Evolutionary conservation across 192 early-diverging fungal genomes (phyloP).

Genomic region (Backusella psychrophila): DNA sequence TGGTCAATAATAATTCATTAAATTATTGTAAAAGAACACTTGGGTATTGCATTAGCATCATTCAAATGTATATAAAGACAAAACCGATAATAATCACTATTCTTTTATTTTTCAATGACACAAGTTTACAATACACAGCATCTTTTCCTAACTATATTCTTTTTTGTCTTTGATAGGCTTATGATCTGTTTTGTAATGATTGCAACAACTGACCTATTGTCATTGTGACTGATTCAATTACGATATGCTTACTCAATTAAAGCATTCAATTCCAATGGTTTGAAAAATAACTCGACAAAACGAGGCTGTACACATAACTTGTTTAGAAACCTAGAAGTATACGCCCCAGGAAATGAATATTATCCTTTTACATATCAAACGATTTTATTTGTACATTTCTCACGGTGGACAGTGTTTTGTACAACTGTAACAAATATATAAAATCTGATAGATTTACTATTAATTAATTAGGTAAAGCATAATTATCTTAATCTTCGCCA

Average conservation of each 20-base stretch:
- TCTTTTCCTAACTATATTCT: background rate
- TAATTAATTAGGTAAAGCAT: background rate
- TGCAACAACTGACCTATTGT: background rate
- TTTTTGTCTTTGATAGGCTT: background rate
- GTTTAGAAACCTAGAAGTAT: background rate
- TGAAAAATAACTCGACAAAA: background rate
- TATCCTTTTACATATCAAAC: background rate
- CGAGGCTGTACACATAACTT: background rate
- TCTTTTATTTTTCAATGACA: no score
- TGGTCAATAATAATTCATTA: no score
- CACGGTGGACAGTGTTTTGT: constrained; percentile 1
- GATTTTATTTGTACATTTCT: background rate
- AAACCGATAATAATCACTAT: no score
- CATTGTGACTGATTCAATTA: background rate
- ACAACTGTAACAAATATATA: background rate
- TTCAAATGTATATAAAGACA: no score
- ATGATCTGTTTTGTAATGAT: background rate
- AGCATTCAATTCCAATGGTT: background rate
- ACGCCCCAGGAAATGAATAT: background rate
- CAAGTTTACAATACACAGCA: no score
- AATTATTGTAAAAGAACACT: no score
- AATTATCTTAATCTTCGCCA: background rate
- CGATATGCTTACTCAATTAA: background rate
- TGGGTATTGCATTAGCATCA: no score
- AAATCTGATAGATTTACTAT: constrained; percentile 2